Conservation (phyloP, 2,329 filamentous ascomycete species). For the Arthrinium puccinioides region DNA sequence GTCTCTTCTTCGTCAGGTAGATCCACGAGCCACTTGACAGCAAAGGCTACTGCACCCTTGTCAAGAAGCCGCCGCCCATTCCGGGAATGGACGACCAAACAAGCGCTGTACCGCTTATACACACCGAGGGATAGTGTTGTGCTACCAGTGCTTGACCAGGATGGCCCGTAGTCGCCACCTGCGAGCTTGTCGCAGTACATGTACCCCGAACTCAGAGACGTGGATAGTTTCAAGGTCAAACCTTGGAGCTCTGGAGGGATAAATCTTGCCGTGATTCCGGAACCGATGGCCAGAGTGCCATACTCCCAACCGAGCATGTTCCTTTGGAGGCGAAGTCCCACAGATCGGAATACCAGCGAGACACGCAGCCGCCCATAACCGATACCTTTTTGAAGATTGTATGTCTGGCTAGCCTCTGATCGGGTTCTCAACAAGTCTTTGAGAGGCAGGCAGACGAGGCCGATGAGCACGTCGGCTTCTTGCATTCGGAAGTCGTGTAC, state of each 20-base stretch:
- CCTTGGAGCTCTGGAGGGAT: not conserved
- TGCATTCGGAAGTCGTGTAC: conserved; percentile 1
- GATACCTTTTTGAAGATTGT: conserved; percentile 1
- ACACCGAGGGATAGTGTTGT: not conserved
- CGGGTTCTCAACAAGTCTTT: not conserved
- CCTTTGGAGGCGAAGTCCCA: not conserved
- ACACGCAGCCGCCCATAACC: conserved; percentile 2
- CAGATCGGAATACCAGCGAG: conserved; percentile 1
- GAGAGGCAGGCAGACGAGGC: conserved; percentile 1
- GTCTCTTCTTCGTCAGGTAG: conserved; percentile 1
- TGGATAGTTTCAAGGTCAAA: not conserved
- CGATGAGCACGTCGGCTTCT: conserved; percentile 2
- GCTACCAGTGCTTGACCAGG: not conserved
- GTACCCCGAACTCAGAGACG: conserved; percentile 1
- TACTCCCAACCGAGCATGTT: conserved; percentile 2
- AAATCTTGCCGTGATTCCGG: not conserved
- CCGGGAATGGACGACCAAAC: conserved; percentile 1
- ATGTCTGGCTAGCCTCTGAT: not conserved
- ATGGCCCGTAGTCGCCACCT: not conserved
- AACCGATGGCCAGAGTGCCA: conserved; percentile 1
- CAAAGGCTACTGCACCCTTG: not conserved
- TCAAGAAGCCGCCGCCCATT: conserved; percentile 1
- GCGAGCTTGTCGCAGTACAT: conserved; percentile 1
- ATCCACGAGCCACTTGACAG: not conserved
- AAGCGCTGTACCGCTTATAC: conserved; percentile 1